phyloP scores from a whole-genome alignment of 2,329 filamentous ascomycete species.

The Trichophyton mentagrophytes region DNA sequence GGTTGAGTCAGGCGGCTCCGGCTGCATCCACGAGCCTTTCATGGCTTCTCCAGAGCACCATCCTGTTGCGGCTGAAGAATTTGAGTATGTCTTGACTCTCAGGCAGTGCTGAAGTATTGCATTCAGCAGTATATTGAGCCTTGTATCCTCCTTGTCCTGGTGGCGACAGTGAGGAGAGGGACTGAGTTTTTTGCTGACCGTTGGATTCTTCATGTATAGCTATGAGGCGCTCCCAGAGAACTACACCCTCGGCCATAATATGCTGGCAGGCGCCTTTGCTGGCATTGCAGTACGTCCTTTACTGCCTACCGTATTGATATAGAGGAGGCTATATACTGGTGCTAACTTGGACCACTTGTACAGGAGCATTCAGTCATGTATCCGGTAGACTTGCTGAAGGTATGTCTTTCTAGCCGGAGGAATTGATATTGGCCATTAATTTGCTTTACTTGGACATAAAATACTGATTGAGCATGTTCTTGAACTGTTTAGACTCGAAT shows the following conservation, averaged over 20 bases:
- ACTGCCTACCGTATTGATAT: neutral
- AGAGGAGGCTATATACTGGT: slow-evolving; percentile 8
- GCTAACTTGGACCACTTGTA: slow-evolving; percentile 11
- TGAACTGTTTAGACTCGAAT: slow-evolving; percentile 63
- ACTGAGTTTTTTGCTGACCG: slow-evolving; percentile 3
- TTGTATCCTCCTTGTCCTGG: neutral
- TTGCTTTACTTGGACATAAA: no score
- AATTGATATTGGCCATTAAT: neutral
- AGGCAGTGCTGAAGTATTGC: neutral
- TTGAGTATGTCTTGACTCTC: slow-evolving; percentile 29
- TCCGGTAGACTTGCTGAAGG: slow-evolving; percentile 94
- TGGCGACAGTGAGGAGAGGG: neutral
- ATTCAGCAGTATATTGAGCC: neutral
- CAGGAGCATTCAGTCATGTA: slow-evolving; percentile 99
- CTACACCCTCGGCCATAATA: slow-evolving; percentile 87
- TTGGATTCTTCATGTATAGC: slow-evolving; percentile 29
- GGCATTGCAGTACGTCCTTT: slow-evolving; percentile 69
- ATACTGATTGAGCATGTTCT: slow-evolving; percentile 5
- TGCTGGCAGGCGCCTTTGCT: slow-evolving; percentile 90
- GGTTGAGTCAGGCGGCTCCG: slow-evolving; percentile 17
- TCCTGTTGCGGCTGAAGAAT: slow-evolving; percentile 33
- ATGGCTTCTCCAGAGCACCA: slow-evolving; percentile 28
- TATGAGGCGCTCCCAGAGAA: slow-evolving; percentile 93
- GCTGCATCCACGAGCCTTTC: slow-evolving; percentile 26
- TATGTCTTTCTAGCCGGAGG: slow-evolving; percentile 31